Evolutionary conservation across 495 filamentous ascomycete genomes (phyloP).

Genomic region (Aspergillus panamensis): DNA sequence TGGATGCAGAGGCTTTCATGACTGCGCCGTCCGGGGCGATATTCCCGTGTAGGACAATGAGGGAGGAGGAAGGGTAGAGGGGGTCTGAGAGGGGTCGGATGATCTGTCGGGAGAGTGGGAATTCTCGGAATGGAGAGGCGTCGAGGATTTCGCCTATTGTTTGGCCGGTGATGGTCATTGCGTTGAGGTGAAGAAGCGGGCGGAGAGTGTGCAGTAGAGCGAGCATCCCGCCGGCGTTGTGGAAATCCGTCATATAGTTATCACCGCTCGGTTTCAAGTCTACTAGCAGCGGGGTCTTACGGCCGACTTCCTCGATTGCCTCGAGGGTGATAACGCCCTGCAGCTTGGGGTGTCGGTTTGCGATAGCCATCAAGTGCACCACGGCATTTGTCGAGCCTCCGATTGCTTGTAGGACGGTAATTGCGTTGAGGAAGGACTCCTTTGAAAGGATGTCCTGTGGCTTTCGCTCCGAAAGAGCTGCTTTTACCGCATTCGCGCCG

Average conservation of each 20-base stretch:
- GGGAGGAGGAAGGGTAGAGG: slow-evolving; percentile 51
- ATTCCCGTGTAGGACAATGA: slow-evolving; percentile 55
- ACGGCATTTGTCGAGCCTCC: slow-evolving; percentile 68
- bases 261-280: slow-evolving; percentile 66
- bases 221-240: slow-evolving; percentile 63
- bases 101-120: slow-evolving; percentile 40
- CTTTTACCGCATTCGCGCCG: slow-evolving; percentile 52
- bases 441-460: slow-evolving; percentile 57
- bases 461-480: slow-evolving; percentile 36
- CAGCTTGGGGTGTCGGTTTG: slow-evolving; percentile 54
- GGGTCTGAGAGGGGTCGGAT: slow-evolving; percentile 53
- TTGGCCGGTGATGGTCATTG: slow-evolving; percentile 54
- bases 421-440: slow-evolving; percentile 64
- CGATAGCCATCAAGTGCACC: slow-evolving; percentile 63
- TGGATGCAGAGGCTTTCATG: slow-evolving; percentile 62
- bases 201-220: slow-evolving; percentile 53
- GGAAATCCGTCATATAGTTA: slow-evolving; percentile 72
- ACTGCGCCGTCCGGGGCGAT: slow-evolving; percentile 56
- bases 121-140: slow-evolving; percentile 38
- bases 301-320: slow-evolving; percentile 59
- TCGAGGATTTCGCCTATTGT: slow-evolving; percentile 57
- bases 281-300: slow-evolving; percentile 56
- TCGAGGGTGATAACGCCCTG: slow-evolving; percentile 52
- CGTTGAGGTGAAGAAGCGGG: slow-evolving; percentile 55
- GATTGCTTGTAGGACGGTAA: slow-evolving; percentile 65